Base-by-base conservation (phyloP, 2,329 filamentous ascomycete genomes). In the Penicillium sp. region DNA sequence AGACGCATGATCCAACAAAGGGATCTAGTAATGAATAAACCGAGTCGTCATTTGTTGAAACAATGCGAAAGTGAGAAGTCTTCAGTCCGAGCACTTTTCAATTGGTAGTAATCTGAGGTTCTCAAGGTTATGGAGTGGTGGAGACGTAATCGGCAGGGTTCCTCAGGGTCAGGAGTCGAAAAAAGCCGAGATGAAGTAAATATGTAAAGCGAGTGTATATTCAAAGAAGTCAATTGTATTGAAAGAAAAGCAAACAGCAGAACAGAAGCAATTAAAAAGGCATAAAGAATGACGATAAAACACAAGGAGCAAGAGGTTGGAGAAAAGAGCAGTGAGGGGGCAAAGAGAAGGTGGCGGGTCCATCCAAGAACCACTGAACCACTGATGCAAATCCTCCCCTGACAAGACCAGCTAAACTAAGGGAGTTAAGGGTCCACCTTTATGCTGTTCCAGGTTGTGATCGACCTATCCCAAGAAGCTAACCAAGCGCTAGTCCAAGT, bases 1-100 rank as follows among this genome's bases (percentile, higher is more conserved):
- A 74, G 59, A 71, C 61, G 72, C 76, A 76, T 77, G 65, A 63
- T 69, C 65, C 64, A 24, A 16, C 6, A 22, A 47, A 48, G 55
- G 44, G 58, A 57, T 57, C 54, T 63, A 63, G 45, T 21, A 21
- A 46, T 24, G 27, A 24, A 5, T 22, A 22, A 42, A 26, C 1
- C 7, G 8, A 33, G 14, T 4, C 59, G 22, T 57, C 61, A 63
- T 63, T 54, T 46, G 50, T 39, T 27, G 50, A 9, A 35, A 10
- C 13, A 24, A 29, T 47, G 16, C 7, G 21, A 26, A 22, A 8
- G 26, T 26, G 4, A 19, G n/a, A 26, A 22, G 14, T 21, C 21
- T 29, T 35, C 19, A 21, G 26, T 19, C 11, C 39, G 19, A n/a
- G 33, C 31, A 49, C 21, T 27, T 29, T 39, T 21, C 13, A 27